Evolutionary conservation across 352 stramenopile genomes (phyloP).

Genomic region (Phytophthora chlamydospora): DNA sequence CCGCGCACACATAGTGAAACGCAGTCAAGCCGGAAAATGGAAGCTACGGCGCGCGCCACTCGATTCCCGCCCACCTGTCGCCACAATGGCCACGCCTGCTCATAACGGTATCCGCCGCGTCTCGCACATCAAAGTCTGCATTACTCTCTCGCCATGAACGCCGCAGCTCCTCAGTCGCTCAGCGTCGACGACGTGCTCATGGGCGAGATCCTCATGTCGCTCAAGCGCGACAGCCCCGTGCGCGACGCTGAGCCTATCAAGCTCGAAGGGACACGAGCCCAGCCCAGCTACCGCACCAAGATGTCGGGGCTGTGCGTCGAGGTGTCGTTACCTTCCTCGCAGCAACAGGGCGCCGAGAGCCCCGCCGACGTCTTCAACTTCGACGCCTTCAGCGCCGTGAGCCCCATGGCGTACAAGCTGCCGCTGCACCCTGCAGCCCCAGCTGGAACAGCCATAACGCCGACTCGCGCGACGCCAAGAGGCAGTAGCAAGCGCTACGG

Average conservation of each 20-base stretch:
- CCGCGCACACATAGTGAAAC: conserved; percentile 27
- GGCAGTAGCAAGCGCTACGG: conserved; percentile 61
- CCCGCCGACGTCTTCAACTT: conserved; percentile 43
- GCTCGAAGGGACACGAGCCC: conserved; percentile 2
- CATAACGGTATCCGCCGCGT: conserved; percentile 37
- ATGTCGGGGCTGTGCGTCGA: conserved; percentile 52
- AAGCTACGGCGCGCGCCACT: conserved; percentile 25
- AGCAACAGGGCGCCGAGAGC: conserved; percentile 16
- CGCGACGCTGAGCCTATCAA: conserved; percentile 9
- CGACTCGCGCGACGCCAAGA: conserved; percentile 20
- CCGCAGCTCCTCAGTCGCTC: conserved; percentile 21
- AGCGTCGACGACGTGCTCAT: conserved; percentile 74
- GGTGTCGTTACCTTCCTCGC: conserved; percentile 26
- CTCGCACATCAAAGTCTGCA: conserved; percentile 1
- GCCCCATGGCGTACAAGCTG: conserved; percentile 54
- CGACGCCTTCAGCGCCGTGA: conserved; percentile 45
- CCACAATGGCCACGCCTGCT: conserved; percentile 24
- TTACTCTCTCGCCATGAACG: conserved; percentile 14
- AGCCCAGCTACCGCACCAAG: conserved; percentile 50
- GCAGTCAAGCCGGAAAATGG: conserved; percentile 36
- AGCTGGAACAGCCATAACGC: background rate
- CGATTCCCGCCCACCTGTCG: conserved; percentile 28
- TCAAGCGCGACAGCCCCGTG: conserved; percentile 48
- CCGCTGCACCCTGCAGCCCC: conserved; percentile 14
- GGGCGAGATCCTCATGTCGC: conserved; percentile 82